phyloP scores from a whole-genome alignment of 805 yeast species.

The Allodekkera sacchari region DNA sequence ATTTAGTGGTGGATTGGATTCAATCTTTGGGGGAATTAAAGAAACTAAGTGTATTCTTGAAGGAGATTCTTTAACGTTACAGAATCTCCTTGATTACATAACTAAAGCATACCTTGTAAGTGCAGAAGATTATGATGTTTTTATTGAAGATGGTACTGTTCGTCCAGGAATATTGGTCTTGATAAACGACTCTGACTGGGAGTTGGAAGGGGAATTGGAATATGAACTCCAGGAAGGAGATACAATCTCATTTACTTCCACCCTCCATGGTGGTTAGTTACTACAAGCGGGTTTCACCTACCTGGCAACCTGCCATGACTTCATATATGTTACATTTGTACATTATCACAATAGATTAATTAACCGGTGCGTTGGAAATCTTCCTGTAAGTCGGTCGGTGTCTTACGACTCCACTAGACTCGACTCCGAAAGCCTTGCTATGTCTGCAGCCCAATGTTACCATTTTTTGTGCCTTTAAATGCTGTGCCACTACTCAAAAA shows the following conservation, averaged over 20 bases:
- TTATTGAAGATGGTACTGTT: slow-evolving; percentile 71
- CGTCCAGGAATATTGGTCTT: slow-evolving; percentile 91
- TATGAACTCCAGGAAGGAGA: slow-evolving; percentile 74
- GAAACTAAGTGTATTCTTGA: slow-evolving; percentile 39
- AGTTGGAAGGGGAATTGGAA: slow-evolving; percentile 79
- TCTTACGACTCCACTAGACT: too few relatives aligned
- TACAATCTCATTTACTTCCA: slow-evolving; percentile 78
- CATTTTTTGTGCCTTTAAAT: too few relatives aligned
- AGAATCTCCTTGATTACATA: slow-evolving; percentile 50
- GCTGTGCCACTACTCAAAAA: not conserved
- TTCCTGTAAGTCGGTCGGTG: too few relatives aligned
- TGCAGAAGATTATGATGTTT: slow-evolving; percentile 55
- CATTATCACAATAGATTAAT: too few relatives aligned
- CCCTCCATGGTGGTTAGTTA: slow-evolving; percentile 92
- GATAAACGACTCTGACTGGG: slow-evolving; percentile 96
- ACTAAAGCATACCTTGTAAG: slow-evolving; percentile 47
- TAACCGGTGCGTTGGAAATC: too few relatives aligned
- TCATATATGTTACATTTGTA: not conserved
- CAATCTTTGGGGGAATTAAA: slow-evolving; percentile 55
- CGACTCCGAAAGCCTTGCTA: too few relatives aligned
- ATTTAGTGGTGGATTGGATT: slow-evolving; percentile 70
- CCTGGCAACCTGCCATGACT: not conserved
- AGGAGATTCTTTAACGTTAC: slow-evolving; percentile 25
- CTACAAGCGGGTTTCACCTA: too few relatives aligned
- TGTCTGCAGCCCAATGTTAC: too few relatives aligned